Evolutionary conservation across 345 rosid species (phyloP).

Genomic region (Erysimum cheiranthoides): DNA sequence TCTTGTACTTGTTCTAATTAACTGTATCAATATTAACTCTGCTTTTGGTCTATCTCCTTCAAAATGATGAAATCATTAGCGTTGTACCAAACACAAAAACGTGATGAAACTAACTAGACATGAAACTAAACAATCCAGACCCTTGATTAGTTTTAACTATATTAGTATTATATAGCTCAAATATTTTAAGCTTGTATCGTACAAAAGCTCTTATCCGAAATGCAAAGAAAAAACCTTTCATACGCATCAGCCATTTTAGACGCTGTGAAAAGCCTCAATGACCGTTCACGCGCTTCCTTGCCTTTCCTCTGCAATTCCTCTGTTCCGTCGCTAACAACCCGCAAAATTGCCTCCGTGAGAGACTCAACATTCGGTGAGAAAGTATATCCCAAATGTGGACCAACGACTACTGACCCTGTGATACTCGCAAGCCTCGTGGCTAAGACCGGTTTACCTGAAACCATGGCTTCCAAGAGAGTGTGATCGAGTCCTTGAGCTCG

Average conservation of each 20-base stretch:
- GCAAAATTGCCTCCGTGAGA: constrained; percentile 57
- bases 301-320: constrained; percentile 71
- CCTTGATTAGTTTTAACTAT: constrained; percentile 2
- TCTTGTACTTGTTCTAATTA: constrained; percentile 37
- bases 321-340: constrained; percentile 66
- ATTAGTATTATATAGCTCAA: background rate
- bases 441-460: constrained; percentile 76
- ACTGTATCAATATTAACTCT: constrained; percentile 32
- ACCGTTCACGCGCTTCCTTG: constrained; percentile 61
- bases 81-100: background rate
- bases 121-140: constrained; percentile 2
- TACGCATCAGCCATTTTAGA: constrained; percentile 86
- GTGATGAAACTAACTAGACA: background rate
- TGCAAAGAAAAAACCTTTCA: constrained; percentile 87
- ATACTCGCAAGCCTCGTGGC: constrained; percentile 89
- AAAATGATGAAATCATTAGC: constrained; percentile 5
- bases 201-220: constrained; percentile 61
- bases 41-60: constrained; percentile 3
- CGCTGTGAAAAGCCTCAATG: constrained; percentile 78
- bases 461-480: constrained; percentile 88
- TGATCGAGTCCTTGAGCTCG: constrained; percentile 95
- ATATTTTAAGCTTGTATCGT: constrained; percentile 43
- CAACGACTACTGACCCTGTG: constrained; percentile 71
- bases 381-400: constrained; percentile 68
- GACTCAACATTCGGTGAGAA: constrained; percentile 77